phyloP scores from a whole-genome alignment of 305 asterid species.

The Solanum chacoense region DNA sequence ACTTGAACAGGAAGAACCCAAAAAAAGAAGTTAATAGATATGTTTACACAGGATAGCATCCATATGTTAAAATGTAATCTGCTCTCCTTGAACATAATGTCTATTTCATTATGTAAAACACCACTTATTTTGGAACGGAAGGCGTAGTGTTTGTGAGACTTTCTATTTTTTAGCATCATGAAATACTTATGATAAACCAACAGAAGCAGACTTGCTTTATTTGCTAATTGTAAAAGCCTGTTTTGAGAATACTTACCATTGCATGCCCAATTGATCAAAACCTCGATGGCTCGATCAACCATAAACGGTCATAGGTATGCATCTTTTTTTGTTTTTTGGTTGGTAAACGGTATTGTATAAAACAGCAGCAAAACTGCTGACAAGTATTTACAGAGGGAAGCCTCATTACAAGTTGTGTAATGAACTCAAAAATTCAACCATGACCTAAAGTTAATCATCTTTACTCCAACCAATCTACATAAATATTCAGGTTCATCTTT shows the following conservation, averaged over 20 bases:
- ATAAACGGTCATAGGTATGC: neutral
- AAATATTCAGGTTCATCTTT: neutral
- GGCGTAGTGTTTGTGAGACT: neutral
- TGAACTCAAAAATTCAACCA: neutral
- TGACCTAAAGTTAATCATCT: neutral
- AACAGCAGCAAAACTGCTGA: neutral
- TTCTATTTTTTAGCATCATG: constrained; percentile 38
- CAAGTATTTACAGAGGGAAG: neutral
- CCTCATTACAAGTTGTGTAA: neutral
- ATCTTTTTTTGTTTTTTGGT: neutral
- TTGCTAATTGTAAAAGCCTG: constrained; percentile 56
- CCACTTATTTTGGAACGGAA: neutral
- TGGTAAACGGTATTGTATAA: neutral
- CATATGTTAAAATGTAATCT: neutral
- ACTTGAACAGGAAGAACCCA: neutral
- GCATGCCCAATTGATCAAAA: neutral
- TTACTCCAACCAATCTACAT: neutral
- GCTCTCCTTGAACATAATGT: neutral
- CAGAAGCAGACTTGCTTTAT: constrained; percentile 66
- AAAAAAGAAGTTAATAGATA: neutral
- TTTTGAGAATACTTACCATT: constrained; percentile 25
- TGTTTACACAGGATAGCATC: neutral
- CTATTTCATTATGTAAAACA: neutral
- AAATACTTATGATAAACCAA: constrained; percentile 71
- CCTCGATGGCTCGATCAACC: neutral